Evolutionary conservation across 225 moss, liverwort and hornwort genomes (phyloP), one percentile per base, ranked within the genome.

Genomic region (Polytrichum commune): DNA sequence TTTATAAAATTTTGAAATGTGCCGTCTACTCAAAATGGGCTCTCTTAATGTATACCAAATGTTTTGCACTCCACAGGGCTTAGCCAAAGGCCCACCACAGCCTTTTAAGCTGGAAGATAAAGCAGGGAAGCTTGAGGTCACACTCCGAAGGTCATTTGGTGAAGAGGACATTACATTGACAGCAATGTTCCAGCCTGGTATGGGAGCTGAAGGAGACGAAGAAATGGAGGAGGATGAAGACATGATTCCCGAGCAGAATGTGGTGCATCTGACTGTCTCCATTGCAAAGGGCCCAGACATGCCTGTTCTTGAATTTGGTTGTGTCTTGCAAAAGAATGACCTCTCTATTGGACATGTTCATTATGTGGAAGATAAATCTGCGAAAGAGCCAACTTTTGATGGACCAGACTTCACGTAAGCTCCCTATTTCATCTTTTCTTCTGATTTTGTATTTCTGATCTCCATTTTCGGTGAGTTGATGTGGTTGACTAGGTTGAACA

Each of bases 381-480:
- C 74, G 1, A 88, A 85, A 66, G 85, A 78, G 16, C 80, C 88
- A 27, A 80, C 77, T 8, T 88, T 85, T 10, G 85, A 85, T 72
- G 88, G 88, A 68, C 88, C 88, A 58, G 88, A 88, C 75, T 88
- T 85, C 66, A 75, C 88, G 88, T 88, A 60, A 85, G 88, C 30
- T 38, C 28, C 4, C 13, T 29, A 20, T 0, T 26, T 61, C 8
- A 23, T 33, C 35, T 2, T 8, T 7, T 60, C n/a, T 54, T 27
- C n/a, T 3, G 22, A 38, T 32, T 22, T 66, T 66, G 7, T 32
- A 8, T 32, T 19, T 5, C 33, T 38, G 16, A 19, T 20, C 24
- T 33, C 30, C 53, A 4, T 60, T 25, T 30, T 30, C 22, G 53
- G 5, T 8, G 46, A 16, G 1, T 29, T 16, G 63, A 26, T 63